Evolutionary conservation across 345 rosid species (phyloP), one percentile per base, ranked within the genome.

Genomic region (Aquilaria malaccensis): DNA sequence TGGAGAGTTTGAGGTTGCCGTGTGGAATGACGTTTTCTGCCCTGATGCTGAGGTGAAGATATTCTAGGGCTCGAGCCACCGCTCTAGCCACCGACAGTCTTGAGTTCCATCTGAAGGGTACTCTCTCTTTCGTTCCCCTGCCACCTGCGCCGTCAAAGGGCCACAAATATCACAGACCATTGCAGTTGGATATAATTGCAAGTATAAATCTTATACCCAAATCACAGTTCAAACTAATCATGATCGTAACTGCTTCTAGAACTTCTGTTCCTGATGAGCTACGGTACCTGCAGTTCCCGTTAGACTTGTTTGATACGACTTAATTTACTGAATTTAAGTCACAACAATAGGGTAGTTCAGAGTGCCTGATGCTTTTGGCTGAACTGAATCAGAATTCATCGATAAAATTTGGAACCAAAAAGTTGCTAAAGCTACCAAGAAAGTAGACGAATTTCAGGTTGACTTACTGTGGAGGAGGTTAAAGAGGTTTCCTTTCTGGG

Each of bases 1-100:
- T 85, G 12, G 86, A 60, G n/a, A 79, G 61, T 64, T 81, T 85
- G 10, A 83, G 79, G 77, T 85, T 83, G 0, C 88, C 91, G 30
- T 85, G 88, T 0, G 84, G 81, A 31, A 75, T 65, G 2, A 50
- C 2, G 56, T 15, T 32, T 43, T 55, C 30, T 12, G 74, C 37
- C 11, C 54, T 75, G 54, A 52, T 15, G 50, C 56, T 67, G 48
- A 6, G 55, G 67, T 85, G 91, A 63, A 85, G 86, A 63, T 77
- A 73, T 41, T 80, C 76, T 53, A 83, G 9, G 49, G 84, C 88
- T 66, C 69, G 50, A 1, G 84, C 83, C 32, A 83, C 77, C 1
- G 72, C 80, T 64, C 54, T 57, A 41, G 86, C 88, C 1, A 68
- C 83, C 3, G 69, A 61, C 51, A 85, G 53, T 60, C 91, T 81